Evolutionary conservation across 305 asterid genomes (phyloP), one percentile per base, ranked within the genome.

Genomic region (Solanum hybrid): DNA sequence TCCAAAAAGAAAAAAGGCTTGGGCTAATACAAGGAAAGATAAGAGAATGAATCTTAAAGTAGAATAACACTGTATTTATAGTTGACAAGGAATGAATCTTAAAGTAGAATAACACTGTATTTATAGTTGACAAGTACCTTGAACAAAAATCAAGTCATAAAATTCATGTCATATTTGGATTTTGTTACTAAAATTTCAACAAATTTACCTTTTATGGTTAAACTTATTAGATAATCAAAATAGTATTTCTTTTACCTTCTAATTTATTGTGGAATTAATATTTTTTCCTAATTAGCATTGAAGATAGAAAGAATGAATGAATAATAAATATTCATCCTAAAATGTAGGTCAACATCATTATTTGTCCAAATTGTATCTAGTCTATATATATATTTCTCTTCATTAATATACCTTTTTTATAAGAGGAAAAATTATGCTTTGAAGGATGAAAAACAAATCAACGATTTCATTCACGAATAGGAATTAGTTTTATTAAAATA

Each of bases 331-430:
- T 4, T 4, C 29, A n/a, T 26, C 34, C 77, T 71, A 26, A 26
- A 26, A 71, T 10, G 9, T 71, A 5, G 20, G 13, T 26, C 34
- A 10, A 26, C 1, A 71, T 71, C 10, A 71, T 0, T 11, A 26
- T 26, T 71, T 26, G 0, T 71, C 4, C 0, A 2, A 26, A 71
- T 26, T 0, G 0, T 26, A 26, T 64, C 29, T 69, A n/a, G 32
- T 69, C 76, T 10, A 69, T 24, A 69, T 69, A 26, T 69, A 24
- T 69, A 24, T 24, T 24, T 69, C 17, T 69, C 7, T 69, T 69
- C 2, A 24, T 69, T 69, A 24, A 10, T 69, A 24, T 69, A 24
- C 17, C 4, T 24, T 69, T 69, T 69, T 24, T 1, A 10, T 42
- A 24, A 24, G 31, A 69, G 6, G 6, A 69, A 69, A 69, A 24